Conservation (phyloP, 129 eudicot genomes). For the Pittosporum tobira region DNA sequence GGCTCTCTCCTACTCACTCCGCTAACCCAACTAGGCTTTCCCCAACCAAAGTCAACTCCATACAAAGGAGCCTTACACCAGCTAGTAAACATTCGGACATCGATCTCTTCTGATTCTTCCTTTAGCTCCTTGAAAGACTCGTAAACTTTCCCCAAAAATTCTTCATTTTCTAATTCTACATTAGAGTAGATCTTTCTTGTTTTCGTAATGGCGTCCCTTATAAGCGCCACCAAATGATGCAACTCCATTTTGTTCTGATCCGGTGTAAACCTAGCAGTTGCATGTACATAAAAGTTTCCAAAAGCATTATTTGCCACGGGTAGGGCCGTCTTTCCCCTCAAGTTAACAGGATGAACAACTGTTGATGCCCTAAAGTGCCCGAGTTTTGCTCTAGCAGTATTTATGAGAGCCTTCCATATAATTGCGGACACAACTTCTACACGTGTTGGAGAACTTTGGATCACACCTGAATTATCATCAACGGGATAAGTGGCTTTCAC, state of each 20-base stretch:
- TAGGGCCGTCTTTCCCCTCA: background rate
- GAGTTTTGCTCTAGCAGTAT: background rate
- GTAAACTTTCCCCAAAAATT: background rate
- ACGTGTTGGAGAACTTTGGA: background rate
- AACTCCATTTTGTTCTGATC: constrained; percentile 3
- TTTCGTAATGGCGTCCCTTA: background rate
- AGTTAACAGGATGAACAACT: background rate
- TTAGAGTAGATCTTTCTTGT: background rate
- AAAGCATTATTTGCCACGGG: background rate
- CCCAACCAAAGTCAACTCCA: constrained; percentile 24
- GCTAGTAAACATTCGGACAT: background rate
- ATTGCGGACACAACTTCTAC: constrained; percentile 10
- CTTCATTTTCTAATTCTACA: background rate
- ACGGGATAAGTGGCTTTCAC: background rate
- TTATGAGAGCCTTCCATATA: constrained; percentile 18
- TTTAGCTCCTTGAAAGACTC: background rate
- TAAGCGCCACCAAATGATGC: constrained; percentile 3
- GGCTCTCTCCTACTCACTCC: background rate
- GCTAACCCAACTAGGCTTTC: constrained; percentile 20
- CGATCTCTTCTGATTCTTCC: background rate
- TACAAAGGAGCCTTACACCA: constrained; percentile 17
- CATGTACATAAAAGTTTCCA: constrained; percentile 13
- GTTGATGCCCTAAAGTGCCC: constrained; percentile 4
- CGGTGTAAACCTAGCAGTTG: background rate
- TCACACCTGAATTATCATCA: too few relatives aligned